Percentiles rank a stretch among this genome's conserved stretches.
phyloP scores from a whole-genome alignment of 2,329 filamentous ascomycete species.

The Colletotrichum abscissum region DNA sequence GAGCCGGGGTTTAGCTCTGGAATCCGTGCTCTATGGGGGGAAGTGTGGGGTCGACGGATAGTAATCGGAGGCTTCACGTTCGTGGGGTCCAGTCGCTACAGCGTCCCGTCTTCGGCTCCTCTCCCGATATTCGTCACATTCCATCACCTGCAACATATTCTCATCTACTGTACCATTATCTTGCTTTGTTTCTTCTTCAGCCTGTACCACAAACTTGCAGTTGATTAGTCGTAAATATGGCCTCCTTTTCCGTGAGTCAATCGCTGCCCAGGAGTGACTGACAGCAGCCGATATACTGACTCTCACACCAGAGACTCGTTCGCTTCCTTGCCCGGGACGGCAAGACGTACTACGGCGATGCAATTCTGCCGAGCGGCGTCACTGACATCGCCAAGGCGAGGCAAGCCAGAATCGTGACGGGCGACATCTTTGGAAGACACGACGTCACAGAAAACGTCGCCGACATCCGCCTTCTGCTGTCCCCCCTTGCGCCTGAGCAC shows the following conservation, averaged over 20 bases:
- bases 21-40: not conserved
- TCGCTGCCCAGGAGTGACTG: not conserved
- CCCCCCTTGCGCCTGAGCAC: constrained; percentile 71
- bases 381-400: constrained; percentile 70
- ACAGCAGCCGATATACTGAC: constrained; percentile 5
- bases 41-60: constrained; percentile 18
- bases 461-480: constrained; percentile 66
- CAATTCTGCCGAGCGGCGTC: constrained; percentile 71
- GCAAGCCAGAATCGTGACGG: constrained; percentile 71
- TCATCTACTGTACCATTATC: not conserved
- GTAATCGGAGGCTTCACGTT: constrained; percentile 10
- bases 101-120: not conserved
- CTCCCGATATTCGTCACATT: constrained; percentile 7
- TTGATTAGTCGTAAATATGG: not conserved
- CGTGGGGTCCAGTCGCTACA: not conserved
- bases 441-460: constrained; percentile 71
- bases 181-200: not conserved
- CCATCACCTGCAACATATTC: not conserved
- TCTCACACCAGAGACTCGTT: constrained; percentile 68
- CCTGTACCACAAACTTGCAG: not conserved
- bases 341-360: constrained; percentile 78
- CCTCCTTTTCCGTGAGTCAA: constrained; percentile 56
- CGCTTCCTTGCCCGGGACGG: constrained; percentile 80
- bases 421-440: constrained; percentile 74
- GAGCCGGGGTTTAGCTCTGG: not conserved